Evolutionary conservation across 2,329 filamentous ascomycete genomes (phyloP), one percentile per base, ranked within the genome.

Genomic region (Nemania abortiva): DNA sequence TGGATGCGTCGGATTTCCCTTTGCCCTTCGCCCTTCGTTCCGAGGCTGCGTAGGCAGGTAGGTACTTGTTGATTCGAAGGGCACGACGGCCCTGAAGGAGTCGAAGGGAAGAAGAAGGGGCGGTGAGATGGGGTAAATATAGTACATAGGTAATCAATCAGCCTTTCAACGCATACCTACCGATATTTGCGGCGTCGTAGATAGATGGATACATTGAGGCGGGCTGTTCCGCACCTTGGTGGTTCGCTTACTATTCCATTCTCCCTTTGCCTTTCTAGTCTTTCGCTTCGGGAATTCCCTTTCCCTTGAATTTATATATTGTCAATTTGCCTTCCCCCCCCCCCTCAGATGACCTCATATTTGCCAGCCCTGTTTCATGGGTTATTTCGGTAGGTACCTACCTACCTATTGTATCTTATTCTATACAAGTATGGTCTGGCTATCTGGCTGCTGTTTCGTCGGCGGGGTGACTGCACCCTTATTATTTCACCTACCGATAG

Each of bases 1-100:
- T 56, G 37, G 50, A 22, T 49, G 60, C 60, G 24, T 63, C 49
- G 24, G 50, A 55, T 27, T 34, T 20, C 49, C 49, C 49, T 27
- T 52, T 22, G 49, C 29, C 24, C 24, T 15, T 24, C 9, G 6
- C 29, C 13, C 50, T 22, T n/a, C 7, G 7, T n/a, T 24, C 34
- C 49, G 47, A 52, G 24, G 49, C 42, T n/a, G 42, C 42, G 5
- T 13, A 42, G 31, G 6, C 42, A 34, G 31, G 9, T 34, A 34
- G 5, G 4, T 9, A 34, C 31, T 34, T 34, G 9, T 9, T 5
- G 4, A 34, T 29, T 37, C 10, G 47, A 53, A 53, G 58, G 31
- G 13, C 47, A 39, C 29, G 22, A 27, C 24, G 58, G 56, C 3
- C 37, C 13, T 22, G n/a, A 24, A 24, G 49, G 49, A 52, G 49